phyloP scores from a whole-genome alignment of 1,284 basidiomycete genomes.

The Pholiota adiposa region DNA sequence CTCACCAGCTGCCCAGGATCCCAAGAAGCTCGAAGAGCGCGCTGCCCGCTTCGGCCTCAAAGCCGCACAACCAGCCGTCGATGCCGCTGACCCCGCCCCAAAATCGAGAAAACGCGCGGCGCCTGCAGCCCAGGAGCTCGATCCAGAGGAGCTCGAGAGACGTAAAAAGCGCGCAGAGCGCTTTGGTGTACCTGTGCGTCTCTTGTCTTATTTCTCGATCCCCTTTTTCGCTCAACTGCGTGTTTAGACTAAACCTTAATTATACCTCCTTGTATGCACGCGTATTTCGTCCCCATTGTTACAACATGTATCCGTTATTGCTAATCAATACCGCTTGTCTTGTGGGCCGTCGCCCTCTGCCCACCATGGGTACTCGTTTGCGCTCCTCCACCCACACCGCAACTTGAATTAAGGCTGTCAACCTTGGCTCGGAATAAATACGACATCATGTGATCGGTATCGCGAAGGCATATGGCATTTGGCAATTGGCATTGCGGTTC shows the following conservation, averaged over 20 bases:
- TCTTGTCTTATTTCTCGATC: constrained; percentile 10
- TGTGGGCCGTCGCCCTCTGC: constrained; percentile 3
- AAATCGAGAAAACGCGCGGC: constrained; percentile 46
- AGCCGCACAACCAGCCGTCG: constrained; percentile 6
- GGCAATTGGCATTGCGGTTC: background rate
- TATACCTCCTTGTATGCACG: constrained; percentile 13
- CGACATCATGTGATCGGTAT: constrained; percentile 28
- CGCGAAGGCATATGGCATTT: background rate
- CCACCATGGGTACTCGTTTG: background rate
- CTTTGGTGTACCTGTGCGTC: constrained; percentile 42
- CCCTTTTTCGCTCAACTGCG: constrained; percentile 7
- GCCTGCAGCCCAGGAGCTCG: constrained; percentile 45
- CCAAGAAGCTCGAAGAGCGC: constrained; percentile 51
- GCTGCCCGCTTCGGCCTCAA: constrained; percentile 56
- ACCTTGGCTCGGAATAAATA: background rate
- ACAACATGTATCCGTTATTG: constrained; percentile 18
- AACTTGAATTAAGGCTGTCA: background rate
- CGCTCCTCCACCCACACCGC: background rate
- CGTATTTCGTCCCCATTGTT: constrained; percentile 9
- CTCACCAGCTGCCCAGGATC: constrained; percentile 39
- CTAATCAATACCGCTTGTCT: constrained; percentile 17
- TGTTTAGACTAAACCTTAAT: constrained; percentile 18
- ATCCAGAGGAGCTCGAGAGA: constrained; percentile 60
- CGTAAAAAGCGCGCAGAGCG: constrained; percentile 66
- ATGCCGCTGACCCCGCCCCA: constrained; percentile 8